Base-by-base conservation (phyloP, 805 yeast species). In the Wickerhamiella alocasiicola region DNA sequence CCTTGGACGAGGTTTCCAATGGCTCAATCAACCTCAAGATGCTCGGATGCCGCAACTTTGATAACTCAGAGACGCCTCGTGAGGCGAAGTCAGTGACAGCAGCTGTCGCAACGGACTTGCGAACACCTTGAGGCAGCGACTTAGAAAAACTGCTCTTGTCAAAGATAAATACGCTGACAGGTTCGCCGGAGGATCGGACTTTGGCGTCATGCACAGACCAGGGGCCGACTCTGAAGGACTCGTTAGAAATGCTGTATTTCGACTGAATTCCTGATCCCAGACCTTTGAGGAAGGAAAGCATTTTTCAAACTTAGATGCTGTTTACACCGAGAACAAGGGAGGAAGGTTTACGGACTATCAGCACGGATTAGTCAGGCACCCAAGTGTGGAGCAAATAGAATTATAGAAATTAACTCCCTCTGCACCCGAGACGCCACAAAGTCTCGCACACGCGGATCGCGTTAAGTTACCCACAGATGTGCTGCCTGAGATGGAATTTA, bases 171-270 rank as follows among this genome's bases (percentile, higher is more conserved):
- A 88, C 93, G 2, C 94, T 81, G 2, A 76, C 94, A 11, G 45
- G 46, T 32, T 53, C 55, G 15, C 48, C 52, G 9, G 53, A 50
- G 35, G 72, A 67, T 27, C 77, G 76, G 2, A 74, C 63, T 19
- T 78, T 80, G n/a, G 88, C 96, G 1, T 88, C 84, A 53, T 73
- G 81, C 0, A 87, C 74, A 5, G 76, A 60, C 96, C 96, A 87
- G 15, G 87, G 80, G 17, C 81, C 93, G 6, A 79, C 68, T 13
- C 67, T 65, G 59, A 85, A 84, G 9, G 79, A 62, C 0, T 93
- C 79, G 3, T 74, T 67, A 43, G 85, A 77, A 21, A 81, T 73
- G 12, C 77, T 68, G 56, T 84, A 85, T 36, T 70, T 58, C 33
- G 60, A 51, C 30, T 53, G 49, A 42, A 59, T 57, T 11, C 57